A percentile compares a stretch with the other conserved stretches of the same genome.
phyloP scores from a whole-genome alignment of 2,329 filamentous ascomycete species.

The Epichloe scottii region DNA sequence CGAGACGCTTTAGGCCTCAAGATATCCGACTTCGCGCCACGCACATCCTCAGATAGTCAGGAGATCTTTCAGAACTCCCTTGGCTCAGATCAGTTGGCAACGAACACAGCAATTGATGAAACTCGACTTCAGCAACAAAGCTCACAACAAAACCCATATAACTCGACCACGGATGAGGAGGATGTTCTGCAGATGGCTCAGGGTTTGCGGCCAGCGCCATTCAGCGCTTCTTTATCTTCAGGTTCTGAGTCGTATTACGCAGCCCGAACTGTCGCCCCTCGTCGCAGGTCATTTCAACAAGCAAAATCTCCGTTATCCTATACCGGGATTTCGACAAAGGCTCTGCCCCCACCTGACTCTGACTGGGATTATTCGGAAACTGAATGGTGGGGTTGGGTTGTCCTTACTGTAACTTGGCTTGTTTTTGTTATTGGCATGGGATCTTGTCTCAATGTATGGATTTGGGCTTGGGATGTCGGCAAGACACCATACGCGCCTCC shows the following conservation, averaged over 20 bases:
- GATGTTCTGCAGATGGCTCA: constrained; percentile 55
- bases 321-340: constrained; percentile 36
- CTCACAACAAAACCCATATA: constrained; percentile 31
- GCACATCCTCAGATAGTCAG: constrained; percentile 33
- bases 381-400: constrained; percentile 96
- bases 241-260: constrained; percentile 53
- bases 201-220: constrained; percentile 30
- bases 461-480: constrained; percentile 97
- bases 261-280: constrained; percentile 26
- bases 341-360: constrained; percentile 33
- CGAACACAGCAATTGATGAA: constrained; percentile 8
- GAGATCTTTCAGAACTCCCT: constrained; percentile 20
- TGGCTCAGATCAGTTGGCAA: constrained; percentile 9
- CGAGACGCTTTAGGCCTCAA: constrained; percentile 32
- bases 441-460: constrained; percentile 88
- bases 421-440: constrained; percentile 97
- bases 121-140: constrained; percentile 11
- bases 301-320: constrained; percentile 50
- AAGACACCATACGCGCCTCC: constrained; percentile 92
- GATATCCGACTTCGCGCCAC: constrained; percentile 32
- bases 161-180: constrained; percentile 66
- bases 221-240: constrained; percentile 35
- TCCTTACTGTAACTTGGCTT: constrained; percentile 81
- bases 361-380: constrained; percentile 91
- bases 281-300: constrained; percentile 36